phyloP scores from a whole-genome alignment of 2,329 filamentous ascomycete genomes.

The Epichloe sibirici region DNA sequence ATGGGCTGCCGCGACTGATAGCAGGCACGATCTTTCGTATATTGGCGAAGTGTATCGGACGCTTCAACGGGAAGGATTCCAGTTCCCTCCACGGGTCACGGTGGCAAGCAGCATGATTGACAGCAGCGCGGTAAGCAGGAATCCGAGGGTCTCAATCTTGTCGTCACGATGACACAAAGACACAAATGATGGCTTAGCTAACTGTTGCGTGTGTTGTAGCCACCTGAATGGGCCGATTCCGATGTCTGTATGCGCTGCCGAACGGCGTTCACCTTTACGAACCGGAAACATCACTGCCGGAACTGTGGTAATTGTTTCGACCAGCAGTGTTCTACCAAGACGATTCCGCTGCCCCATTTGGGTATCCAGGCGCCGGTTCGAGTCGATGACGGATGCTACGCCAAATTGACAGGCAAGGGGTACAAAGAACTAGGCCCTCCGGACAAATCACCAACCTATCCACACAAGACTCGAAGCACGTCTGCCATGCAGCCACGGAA shows the following conservation, averaged over 20 bases:
- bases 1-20: conserved; percentile 85
- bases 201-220: conserved; percentile 33
- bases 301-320: conserved; percentile 98
- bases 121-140: conserved; percentile 65
- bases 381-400: conserved; percentile 92
- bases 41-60: conserved; percentile 77
- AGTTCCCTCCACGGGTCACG: conserved; percentile 75
- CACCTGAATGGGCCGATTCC: conserved; percentile 94
- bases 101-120: conserved; percentile 97
- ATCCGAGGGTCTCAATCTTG: not conserved
- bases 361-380: conserved; percentile 85
- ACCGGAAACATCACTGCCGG: conserved; percentile 94
- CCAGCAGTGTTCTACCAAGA: conserved; percentile 85
- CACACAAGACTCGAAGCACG: conserved; percentile 53
- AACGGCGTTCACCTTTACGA: conserved; percentile 92
- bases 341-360: conserved; percentile 76
- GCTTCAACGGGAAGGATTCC: conserved; percentile 73
- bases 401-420: conserved; percentile 68
- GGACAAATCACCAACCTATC: conserved; percentile 35
- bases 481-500: conserved; percentile 77
- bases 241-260: conserved; percentile 98
- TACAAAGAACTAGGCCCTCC: conserved; percentile 28
- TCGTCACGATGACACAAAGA: not conserved
- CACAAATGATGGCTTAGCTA: not conserved
- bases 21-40: conserved; percentile 70